Evolutionary conservation across 257 asterid genomes (phyloP).

Genomic region (Solanum boliviense): DNA sequence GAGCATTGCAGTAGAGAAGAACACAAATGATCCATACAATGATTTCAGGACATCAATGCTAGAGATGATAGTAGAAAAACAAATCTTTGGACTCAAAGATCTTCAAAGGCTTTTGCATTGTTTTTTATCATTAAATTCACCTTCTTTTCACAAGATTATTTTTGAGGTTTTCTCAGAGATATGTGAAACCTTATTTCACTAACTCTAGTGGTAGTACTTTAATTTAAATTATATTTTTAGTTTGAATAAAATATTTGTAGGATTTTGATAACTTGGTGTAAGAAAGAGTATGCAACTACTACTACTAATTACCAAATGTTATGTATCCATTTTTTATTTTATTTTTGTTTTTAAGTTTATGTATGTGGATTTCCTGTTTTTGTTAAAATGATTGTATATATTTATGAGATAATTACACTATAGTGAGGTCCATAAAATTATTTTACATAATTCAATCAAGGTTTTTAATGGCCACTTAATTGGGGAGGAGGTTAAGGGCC

Average conservation of each 20-base stretch:
- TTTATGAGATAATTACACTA: neutral
- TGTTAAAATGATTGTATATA: neutral
- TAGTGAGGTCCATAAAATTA: neutral
- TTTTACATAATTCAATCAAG: neutral
- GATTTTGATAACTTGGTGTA: neutral
- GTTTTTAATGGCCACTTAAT: neutral
- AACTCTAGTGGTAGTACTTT: constrained; percentile 9
- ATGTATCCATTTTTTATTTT: neutral
- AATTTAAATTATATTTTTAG: neutral
- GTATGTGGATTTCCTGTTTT: neutral
- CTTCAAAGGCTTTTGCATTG: constrained; percentile 47
- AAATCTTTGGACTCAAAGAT: constrained; percentile 44
- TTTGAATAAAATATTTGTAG: neutral
- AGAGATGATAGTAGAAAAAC: constrained; percentile 74
- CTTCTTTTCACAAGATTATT: constrained; percentile 41
- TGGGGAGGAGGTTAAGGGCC: neutral
- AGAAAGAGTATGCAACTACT: neutral
- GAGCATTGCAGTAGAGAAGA: constrained; percentile 56
- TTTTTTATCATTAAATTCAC: constrained; percentile 41
- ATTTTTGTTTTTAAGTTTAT: neutral
- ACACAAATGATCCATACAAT: constrained; percentile 42
- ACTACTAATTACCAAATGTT: neutral
- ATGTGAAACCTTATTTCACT: constrained; percentile 41
- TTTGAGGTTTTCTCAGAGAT: constrained; percentile 50
- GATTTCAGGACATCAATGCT: constrained; percentile 77